phyloP scores from a whole-genome alignment of 2,329 filamentous ascomycete genomes.

The Aspergillus sclerotialis region DNA sequence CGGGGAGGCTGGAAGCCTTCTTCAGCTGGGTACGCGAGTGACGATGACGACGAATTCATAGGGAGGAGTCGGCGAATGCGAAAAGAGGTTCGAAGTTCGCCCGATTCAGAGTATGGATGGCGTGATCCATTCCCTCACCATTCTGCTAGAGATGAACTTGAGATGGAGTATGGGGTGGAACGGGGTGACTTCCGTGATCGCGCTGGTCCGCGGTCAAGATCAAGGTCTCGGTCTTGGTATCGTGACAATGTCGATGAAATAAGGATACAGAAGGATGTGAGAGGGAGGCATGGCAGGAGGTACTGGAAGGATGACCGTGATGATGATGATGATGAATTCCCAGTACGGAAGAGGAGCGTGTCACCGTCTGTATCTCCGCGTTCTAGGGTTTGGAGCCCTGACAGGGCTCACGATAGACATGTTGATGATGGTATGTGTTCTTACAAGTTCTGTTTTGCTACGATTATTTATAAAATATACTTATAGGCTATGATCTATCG shows the following conservation, averaged over 20 bases:
- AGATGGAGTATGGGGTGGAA: background rate
- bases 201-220: background rate
- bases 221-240: background rate
- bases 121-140: background rate
- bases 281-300: background rate
- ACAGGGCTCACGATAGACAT: conserved; percentile 67
- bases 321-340: background rate
- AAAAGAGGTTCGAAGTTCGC: background rate
- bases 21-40: too few relatives aligned
- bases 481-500: conserved; percentile 17
- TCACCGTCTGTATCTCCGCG: conserved; percentile 19
- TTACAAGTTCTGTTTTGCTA: background rate
- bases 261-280: background rate
- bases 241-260: background rate
- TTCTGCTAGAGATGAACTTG: background rate
- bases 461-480: too few relatives aligned
- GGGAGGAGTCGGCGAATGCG: too few relatives aligned
- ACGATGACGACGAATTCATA: too few relatives aligned
- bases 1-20: too few relatives aligned
- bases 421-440: conserved; percentile 68
- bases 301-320: background rate
- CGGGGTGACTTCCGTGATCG: background rate
- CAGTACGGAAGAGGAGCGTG: background rate
- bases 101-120: background rate
- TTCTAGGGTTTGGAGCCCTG: conserved; percentile 24